Percentiles rank a stretch among this genome's conserved stretches.
These are phyloP conservation scores for Phytophthora multivora DNA, from an alignment of 352 stramenopile genomes.

Conservation along the genomic window DNA sequence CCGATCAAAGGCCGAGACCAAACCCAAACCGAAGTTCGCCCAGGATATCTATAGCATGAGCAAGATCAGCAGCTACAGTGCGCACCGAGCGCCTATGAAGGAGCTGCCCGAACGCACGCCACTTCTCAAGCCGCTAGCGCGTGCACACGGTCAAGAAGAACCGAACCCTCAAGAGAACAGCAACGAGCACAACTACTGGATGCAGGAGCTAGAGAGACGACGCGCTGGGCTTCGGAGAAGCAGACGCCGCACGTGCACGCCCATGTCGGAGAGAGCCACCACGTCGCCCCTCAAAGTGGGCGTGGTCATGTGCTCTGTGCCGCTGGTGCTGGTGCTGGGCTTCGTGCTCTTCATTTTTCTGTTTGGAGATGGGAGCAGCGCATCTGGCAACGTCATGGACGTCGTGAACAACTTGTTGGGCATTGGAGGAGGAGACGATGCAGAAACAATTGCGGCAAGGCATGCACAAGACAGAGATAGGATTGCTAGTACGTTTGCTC, in stretches of 20 bases:
- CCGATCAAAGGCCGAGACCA: neutral
- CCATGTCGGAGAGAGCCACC: slow-evolving; percentile 45
- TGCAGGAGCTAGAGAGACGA: slow-evolving; percentile 70
- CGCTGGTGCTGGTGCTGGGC: slow-evolving; percentile 56
- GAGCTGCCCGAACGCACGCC: slow-evolving; percentile 35
- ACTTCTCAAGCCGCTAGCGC: slow-evolving; percentile 34
- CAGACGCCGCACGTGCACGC: slow-evolving; percentile 42
- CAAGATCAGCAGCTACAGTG: slow-evolving; percentile 25
- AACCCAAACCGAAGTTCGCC: slow-evolving; percentile 14
- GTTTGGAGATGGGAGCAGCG: slow-evolving; percentile 32
- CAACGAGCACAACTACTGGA: slow-evolving; percentile 75
- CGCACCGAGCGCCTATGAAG: slow-evolving; percentile 26
- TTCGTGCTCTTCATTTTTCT: slow-evolving; percentile 66
- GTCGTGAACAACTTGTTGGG: slow-evolving; percentile 28
- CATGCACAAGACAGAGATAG: slow-evolving; percentile 14
- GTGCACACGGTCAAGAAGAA: slow-evolving; percentile 33
- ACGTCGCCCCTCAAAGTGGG: slow-evolving; percentile 58
- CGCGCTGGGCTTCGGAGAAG: slow-evolving; percentile 37
- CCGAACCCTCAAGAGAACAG: slow-evolving; percentile 41
- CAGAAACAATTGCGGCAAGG: slow-evolving; percentile 10
- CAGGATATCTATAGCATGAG: slow-evolving; percentile 31
- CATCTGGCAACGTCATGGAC: slow-evolving; percentile 17
- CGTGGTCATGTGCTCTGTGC: slow-evolving; percentile 75
- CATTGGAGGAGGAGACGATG: slow-evolving; percentile 3
- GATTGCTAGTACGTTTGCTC: slow-evolving; percentile 20